Evolutionary conservation across 2,329 filamentous ascomycete genomes (phyloP).

Genomic region (Penicillium hordei): DNA sequence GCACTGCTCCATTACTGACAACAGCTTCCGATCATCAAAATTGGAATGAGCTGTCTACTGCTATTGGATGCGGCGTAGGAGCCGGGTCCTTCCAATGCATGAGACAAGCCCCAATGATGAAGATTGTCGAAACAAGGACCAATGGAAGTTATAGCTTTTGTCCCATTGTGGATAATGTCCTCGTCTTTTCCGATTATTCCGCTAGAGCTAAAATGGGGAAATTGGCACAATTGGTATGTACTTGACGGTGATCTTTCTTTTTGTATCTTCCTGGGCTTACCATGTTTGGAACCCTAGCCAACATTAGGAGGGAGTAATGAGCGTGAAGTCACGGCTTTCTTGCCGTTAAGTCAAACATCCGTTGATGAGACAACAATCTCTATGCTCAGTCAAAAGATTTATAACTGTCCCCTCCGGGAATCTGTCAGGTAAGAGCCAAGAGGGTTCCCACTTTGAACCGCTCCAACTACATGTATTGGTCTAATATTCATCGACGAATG

Average conservation of each 20-base stretch:
- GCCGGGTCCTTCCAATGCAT: constrained; percentile 6
- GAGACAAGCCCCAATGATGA: background rate
- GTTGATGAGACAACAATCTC: background rate
- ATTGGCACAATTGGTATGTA: constrained; percentile 7
- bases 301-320: constrained; percentile 8
- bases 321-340: background rate
- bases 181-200: constrained; percentile 10
- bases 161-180: constrained; percentile 5
- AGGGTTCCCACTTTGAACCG: background rate
- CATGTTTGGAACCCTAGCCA: background rate
- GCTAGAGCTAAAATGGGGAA: constrained; percentile 5
- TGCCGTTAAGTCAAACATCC: background rate
- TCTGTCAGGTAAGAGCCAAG: background rate
- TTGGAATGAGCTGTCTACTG: constrained; percentile 10
- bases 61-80: constrained; percentile 6
- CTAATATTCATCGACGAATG: background rate
- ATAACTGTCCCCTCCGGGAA: constrained; percentile 2
- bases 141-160: constrained; percentile 3
- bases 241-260: background rate
- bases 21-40: background rate
- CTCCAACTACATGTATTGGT: background rate
- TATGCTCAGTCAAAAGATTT: background rate
- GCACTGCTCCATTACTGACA: constrained; percentile 3
- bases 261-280: background rate
- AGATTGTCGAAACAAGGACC: constrained; percentile 5